phyloP scores from a whole-genome alignment of 495 filamentous ascomycete genomes.

The Tuber umbilicatum region DNA sequence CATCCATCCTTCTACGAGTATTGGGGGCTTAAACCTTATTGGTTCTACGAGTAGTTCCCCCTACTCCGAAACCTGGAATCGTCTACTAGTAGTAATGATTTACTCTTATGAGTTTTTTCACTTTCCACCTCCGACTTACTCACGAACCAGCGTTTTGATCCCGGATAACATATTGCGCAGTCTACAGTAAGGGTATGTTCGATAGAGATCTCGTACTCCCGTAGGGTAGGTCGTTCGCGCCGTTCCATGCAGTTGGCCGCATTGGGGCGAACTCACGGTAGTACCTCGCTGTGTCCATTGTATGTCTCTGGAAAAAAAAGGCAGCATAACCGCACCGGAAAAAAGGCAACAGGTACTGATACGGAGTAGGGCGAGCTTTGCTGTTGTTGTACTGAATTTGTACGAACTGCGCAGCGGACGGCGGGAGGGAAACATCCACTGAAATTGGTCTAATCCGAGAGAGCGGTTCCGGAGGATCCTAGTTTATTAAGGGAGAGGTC shows the following conservation, averaged over 20 bases:
- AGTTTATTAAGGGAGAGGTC: constrained; percentile 19
- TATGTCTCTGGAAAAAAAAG: background rate
- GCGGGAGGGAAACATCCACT: constrained; percentile 25
- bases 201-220: background rate
- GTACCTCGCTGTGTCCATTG: background rate
- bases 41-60: background rate
- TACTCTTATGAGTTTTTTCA: constrained; percentile 1
- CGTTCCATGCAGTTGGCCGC: background rate
- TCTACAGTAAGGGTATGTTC: background rate
- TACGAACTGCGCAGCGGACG: background rate
- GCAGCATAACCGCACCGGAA: background rate
- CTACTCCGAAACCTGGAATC: background rate
- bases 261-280: background rate
- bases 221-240: background rate
- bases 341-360: background rate
- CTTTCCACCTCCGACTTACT: background rate
- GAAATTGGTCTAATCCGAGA: constrained; percentile 23
- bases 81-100: background rate
- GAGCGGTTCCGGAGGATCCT: constrained; percentile 30
- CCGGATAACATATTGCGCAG: background rate
- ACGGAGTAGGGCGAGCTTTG: background rate
- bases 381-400: background rate
- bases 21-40: background rate
- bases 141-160: background rate
- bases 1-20: background rate